These are phyloP conservation scores for Francoa sonchifolia DNA, from an alignment of 441 rosid species.

Conservation along the genomic window DNA sequence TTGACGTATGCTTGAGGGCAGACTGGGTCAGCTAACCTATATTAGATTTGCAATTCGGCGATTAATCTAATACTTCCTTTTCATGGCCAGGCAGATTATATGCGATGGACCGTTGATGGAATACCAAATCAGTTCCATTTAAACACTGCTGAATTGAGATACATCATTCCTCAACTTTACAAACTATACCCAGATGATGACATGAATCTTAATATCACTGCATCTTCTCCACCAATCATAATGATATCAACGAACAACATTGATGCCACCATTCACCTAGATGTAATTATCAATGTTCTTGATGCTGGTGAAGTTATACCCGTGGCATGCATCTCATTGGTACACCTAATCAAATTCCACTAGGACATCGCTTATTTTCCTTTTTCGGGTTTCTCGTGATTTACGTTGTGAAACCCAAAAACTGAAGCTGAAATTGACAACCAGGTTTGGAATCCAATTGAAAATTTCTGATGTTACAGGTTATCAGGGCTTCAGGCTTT, in stretches of 20 bases:
- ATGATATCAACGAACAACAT: slow-evolving; percentile 27
- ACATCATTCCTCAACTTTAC: slow-evolving; percentile 53
- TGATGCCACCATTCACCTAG: slow-evolving; percentile 34
- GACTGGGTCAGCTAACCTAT: no score
- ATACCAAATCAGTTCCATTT: slow-evolving; percentile 40
- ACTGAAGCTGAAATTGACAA: neutral
- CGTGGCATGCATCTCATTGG: slow-evolving; percentile 56
- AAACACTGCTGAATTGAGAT: slow-evolving; percentile 69
- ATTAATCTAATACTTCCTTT: slow-evolving; percentile 12
- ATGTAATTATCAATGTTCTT: slow-evolving; percentile 42
- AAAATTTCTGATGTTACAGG: no score
- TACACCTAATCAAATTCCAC: slow-evolving; percentile 14
- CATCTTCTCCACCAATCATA: slow-evolving; percentile 54
- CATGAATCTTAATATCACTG: slow-evolving; percentile 40
- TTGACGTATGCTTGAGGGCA: no score
- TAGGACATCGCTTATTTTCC: neutral
- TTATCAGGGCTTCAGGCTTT: slow-evolving; percentile 33
- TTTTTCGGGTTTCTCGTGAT: neutral
- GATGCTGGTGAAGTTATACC: slow-evolving; percentile 39
- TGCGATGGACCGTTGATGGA: slow-evolving; percentile 45
- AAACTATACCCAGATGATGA: slow-evolving; percentile 42
- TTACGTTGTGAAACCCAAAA: no score
- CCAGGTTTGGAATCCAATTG: no score
- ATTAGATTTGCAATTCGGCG: neutral
- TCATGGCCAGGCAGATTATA: slow-evolving; percentile 47